Conservation (phyloP, 2,329 filamentous ascomycete species). For the Coleophoma eucalyptorum region DNA sequence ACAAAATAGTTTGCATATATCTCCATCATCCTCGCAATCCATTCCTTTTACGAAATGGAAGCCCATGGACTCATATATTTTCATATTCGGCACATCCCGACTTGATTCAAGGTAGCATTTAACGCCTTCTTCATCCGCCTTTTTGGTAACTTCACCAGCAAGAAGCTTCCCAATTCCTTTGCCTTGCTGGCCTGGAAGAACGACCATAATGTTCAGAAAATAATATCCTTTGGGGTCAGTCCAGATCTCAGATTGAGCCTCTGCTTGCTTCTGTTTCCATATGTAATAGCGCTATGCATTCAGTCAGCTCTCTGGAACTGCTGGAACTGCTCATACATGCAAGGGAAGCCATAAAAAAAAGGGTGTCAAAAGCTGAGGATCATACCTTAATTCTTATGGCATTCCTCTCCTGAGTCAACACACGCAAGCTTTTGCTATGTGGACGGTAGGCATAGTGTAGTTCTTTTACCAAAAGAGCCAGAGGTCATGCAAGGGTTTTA, state of each 20-base stretch:
- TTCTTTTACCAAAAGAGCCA: no score
- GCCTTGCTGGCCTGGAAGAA: conserved; percentile 60
- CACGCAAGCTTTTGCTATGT: no score
- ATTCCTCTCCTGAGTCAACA: no score
- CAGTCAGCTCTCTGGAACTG: neutral
- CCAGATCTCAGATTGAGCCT: conserved; percentile 61
- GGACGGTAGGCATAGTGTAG: no score
- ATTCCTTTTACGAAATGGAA: conserved; percentile 63
- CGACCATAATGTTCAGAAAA: conserved; percentile 73
- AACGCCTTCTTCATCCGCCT: conserved; percentile 60
- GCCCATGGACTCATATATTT: conserved; percentile 67
- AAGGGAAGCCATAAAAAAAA: no score
- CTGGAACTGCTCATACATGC: no score
- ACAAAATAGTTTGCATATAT: conserved; percentile 46
- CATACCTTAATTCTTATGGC: no score
- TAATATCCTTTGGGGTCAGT: conserved; percentile 65
- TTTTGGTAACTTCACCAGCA: conserved; percentile 58
- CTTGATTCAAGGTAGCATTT: conserved; percentile 70
- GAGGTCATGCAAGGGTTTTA: no score
- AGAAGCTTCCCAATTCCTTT: conserved; percentile 62
- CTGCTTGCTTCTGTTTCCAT: conserved; percentile 64
- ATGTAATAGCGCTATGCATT: conserved; percentile 58
- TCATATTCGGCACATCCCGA: conserved; percentile 62
- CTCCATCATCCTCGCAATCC: conserved; percentile 60
- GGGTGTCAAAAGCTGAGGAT: no score